Evolutionary conservation across 345 rosid species (phyloP), one percentile per base, ranked within the genome.

Genomic region (Noccaea caerulescens): DNA sequence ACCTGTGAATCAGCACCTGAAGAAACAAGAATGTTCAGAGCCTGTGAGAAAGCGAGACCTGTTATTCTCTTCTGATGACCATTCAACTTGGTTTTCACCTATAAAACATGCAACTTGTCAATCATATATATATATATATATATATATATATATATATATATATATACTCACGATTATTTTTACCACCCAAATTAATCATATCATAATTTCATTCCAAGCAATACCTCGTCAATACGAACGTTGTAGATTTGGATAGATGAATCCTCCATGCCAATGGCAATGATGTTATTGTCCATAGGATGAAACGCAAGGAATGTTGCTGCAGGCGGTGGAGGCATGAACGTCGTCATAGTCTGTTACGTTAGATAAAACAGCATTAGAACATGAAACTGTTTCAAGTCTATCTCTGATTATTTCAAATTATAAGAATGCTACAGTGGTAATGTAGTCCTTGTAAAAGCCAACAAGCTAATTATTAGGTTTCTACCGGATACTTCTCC

Each of bases 201-300:
- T 27, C 25, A 13, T 13, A 4, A 13, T 44, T 73, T 20, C 16
- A 10, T 72, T 55, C 39, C 55, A 69, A 18, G 8, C 10, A 51
- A 58, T 54, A 91, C 98, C 94, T 87, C 91, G 66, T 83, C 85
- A 10, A 80, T 78, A 34, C 83, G 86, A 45, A 87, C 87, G 59
- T 82, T 79, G 67, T 82, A 92, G 43, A 92, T 92, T 49, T 81
- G 91, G 54, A 92, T 83, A 25, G 94, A 72, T 8, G 90, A 86
- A 63, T 89, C 96, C 16, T 85, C 94, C 96, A 87, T 87, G 47
- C 98, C 98, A 34, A 92, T 87, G 32, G 98, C 98, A 81, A 89
- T 83, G 47, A 84, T 83, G 54, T 76, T 81, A 84, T 85, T 86
- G 76, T 84, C 88, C 68, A 66, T 84, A 63, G 98, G 98, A 73